Evolutionary conservation across 176 grass and related monocot genomes (phyloP).

Genomic region (Raddia guianensis): DNA sequence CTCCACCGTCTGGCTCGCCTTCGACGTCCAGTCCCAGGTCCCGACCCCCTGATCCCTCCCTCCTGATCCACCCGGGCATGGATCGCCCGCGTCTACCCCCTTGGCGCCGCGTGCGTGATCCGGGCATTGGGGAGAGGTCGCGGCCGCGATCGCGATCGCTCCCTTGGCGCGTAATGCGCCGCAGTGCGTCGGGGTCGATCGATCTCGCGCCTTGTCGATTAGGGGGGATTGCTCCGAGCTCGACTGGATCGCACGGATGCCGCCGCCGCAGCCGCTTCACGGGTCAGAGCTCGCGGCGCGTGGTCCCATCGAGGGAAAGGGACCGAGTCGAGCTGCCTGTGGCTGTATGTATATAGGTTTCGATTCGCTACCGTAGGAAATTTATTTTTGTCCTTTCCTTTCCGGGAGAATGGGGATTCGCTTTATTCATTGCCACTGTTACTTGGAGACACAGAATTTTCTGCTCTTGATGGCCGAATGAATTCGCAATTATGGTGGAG

Average conservation of each 20-base stretch:
- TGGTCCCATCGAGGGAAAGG: slow-evolving; percentile 36
- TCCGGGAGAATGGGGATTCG: neutral
- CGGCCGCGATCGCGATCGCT: neutral
- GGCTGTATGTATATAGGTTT: slow-evolving; percentile 27
- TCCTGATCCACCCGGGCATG: slow-evolving; percentile 13
- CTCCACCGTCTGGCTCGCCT: slow-evolving; percentile 98
- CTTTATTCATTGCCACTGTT: slow-evolving; percentile 17
- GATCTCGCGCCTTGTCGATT: slow-evolving; percentile 49
- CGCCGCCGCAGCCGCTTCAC: neutral
- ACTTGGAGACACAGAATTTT: neutral
- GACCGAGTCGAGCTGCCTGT: neutral
- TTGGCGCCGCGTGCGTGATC: neutral
- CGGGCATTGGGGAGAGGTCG: slow-evolving; percentile 27
- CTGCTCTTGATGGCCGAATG: neutral
- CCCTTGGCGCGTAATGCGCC: slow-evolving; percentile 1
- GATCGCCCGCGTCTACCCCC: neutral
- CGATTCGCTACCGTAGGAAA: slow-evolving; percentile 29
- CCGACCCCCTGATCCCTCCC: neutral
- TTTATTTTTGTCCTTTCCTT: slow-evolving; percentile 49
- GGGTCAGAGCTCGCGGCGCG: neutral
- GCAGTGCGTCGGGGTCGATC: neutral
- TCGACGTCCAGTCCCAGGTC: slow-evolving; percentile 71
- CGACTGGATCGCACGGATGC: slow-evolving; percentile 32
- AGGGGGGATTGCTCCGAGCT: slow-evolving; percentile 2
- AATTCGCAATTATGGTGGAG: neutral